These are phyloP conservation scores for Apostasia shenzhenica DNA, from an alignment of 106 monocot species.

Conservation along the genomic window DNA sequence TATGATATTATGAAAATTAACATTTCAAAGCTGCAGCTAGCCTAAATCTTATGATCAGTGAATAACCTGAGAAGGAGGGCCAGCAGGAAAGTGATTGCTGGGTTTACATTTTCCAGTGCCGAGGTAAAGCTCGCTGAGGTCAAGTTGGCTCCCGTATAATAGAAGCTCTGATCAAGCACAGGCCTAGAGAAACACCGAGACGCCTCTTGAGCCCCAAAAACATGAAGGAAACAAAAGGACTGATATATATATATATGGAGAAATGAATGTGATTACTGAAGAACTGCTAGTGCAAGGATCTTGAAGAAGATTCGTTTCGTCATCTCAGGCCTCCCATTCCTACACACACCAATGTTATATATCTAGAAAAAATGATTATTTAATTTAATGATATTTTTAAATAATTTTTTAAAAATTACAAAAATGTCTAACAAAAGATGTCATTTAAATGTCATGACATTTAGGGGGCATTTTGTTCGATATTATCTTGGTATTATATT, in stretches of 20 bases:
- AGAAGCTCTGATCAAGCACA: slow-evolving; percentile 64
- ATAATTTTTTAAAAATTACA: too few species aligned
- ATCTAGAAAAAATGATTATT: too few species aligned
- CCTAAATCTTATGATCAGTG: slow-evolving; percentile 5
- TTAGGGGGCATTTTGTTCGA: too few species aligned
- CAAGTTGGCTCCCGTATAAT: slow-evolving; percentile 42
- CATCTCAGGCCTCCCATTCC: slow-evolving; percentile 46
- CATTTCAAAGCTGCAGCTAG: not conserved
- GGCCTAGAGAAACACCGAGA: slow-evolving; percentile 16
- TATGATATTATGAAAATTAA: not conserved
- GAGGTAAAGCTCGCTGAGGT: slow-evolving; percentile 48
- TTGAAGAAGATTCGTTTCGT: slow-evolving; percentile 33
- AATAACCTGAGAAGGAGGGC: slow-evolving; percentile 22
- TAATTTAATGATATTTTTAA: too few species aligned
- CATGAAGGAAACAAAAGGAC: not conserved
- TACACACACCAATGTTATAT: slow-evolving; percentile 1
- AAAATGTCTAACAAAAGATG: too few species aligned
- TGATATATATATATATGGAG: not conserved
- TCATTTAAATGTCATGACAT: too few species aligned
- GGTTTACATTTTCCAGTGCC: slow-evolving; percentile 45
- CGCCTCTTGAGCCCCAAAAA: not conserved
- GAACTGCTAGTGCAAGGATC: slow-evolving; percentile 40
- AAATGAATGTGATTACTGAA: slow-evolving; percentile 28
- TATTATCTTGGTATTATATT: too few species aligned
- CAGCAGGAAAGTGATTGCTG: slow-evolving; percentile 30